Evolutionary conservation across 768 basidiomycete genomes (phyloP), one percentile per base, ranked within the genome.

Genomic region (Tylopilus cervinicoccineus): DNA sequence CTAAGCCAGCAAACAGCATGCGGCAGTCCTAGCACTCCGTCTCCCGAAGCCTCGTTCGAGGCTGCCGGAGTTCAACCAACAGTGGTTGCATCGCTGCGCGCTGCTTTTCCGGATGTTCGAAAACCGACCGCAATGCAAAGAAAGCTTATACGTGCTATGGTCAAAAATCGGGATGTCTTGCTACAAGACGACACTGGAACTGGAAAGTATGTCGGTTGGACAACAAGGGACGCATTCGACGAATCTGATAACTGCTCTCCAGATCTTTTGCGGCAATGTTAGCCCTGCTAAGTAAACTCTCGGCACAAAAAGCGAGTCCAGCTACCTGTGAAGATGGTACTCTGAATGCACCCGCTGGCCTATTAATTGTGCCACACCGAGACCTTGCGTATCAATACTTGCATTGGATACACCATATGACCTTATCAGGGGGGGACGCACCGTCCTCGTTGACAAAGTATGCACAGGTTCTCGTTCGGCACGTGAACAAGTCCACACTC

Each of bases 211-310:
- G 84, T 71, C 16, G 33, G 42, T 16, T 31, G 5, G 46, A 36
- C 37, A 0, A 10, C 24, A 8, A 19, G 12, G 11, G 36, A 40
- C 13, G 22, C 40, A 17, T 46, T 27, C 28, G 23, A 28, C 40
- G 37, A 49, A 37, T 20, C 47, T 48, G 5, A 59, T 20, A 6
- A 20, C 39, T 40, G 36, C 20, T 32, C 26, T 22, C 8, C 45
- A 91, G 88, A 68, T 86, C 88, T 6, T 86, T 91, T 59, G 86
- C 84, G 1, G 64, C 86, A 23, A 66, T 85, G 17, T 58, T 89
- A 22, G 86, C 83, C 17, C 67, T 87, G 28, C 71, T 90, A 43
- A 83, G 75, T 66, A 80, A 81, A 64, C 68, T 72, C 44, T 73
- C 76, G 17, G 53, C 65, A 41, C 58, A 52, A 14, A 63, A 53